Evolutionary conservation across 192 early-diverging fungal species (phyloP).

Genomic region (Phycomyces nitens): DNA sequence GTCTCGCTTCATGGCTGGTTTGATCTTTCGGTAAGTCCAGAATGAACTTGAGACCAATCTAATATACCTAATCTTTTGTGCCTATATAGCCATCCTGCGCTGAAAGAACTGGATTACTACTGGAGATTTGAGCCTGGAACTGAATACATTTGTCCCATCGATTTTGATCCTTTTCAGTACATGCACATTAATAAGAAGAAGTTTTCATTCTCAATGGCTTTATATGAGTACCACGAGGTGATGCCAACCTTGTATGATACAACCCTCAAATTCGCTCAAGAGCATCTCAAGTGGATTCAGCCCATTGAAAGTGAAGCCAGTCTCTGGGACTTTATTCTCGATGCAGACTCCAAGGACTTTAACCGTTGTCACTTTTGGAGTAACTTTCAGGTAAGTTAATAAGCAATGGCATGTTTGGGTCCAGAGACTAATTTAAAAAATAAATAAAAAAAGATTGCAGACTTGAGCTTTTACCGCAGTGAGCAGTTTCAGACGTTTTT

Average conservation of each 20-base stretch:
- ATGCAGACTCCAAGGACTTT: constrained; percentile 5
- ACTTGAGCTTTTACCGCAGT: constrained; percentile 52
- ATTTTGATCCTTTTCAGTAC: constrained; percentile 52
- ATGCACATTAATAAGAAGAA: constrained; percentile 50
- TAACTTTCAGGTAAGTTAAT: constrained; percentile 54
- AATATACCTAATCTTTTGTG: too few relatives aligned
- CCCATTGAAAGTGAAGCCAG: constrained; percentile 29
- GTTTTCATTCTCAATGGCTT: constrained; percentile 49
- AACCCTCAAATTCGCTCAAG: constrained; percentile 30
- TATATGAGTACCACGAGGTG: constrained; percentile 46
- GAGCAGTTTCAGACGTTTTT: constrained; percentile 57
- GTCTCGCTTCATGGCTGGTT: constrained; percentile 40
- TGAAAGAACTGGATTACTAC: constrained; percentile 51
- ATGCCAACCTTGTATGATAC: constrained; percentile 49
- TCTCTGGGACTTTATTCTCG: constrained; percentile 26
- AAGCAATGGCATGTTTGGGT: too few relatives aligned
- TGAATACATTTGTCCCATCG: constrained; percentile 47
- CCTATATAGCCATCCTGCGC: constrained; percentile 48
- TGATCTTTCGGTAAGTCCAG: constrained; percentile 33
- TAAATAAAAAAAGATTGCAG: constrained; percentile 46
- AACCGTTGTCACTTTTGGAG: constrained; percentile 74
- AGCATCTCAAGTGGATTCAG: constrained; percentile 18
- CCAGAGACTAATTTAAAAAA: too few relatives aligned
- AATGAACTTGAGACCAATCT: too few relatives aligned
- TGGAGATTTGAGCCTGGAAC: constrained; percentile 57